Percentiles rank a stretch among this genome's conserved stretches.
Evolutionary conservation across 2,329 filamentous ascomycete species (phyloP).

Genomic region (Colletotrichum abscissum): DNA sequence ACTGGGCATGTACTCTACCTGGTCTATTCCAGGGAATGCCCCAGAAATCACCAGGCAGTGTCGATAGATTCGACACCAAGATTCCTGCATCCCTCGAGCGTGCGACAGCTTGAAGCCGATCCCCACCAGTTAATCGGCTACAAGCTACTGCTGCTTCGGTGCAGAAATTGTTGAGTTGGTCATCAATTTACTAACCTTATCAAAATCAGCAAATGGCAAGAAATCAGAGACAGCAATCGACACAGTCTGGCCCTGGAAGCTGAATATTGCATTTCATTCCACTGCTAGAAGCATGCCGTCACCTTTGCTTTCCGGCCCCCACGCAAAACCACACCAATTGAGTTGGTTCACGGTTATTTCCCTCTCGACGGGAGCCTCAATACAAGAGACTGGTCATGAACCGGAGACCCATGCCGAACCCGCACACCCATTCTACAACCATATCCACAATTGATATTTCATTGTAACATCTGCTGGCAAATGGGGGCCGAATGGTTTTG

Average conservation of each 20-base stretch:
- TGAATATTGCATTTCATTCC: background rate
- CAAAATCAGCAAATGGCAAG: background rate
- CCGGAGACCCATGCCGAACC: conserved; percentile 24
- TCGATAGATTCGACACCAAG: conserved; percentile 6
- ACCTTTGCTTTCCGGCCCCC: background rate
- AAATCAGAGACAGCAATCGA: background rate
- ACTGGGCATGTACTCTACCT: conserved; percentile 15
- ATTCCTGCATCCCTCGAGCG: conserved; percentile 2
- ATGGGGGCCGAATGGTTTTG: background rate
- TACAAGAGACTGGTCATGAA: background rate
- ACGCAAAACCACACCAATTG: background rate
- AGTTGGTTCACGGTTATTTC: conserved; percentile 1
- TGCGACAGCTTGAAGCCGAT: conserved; percentile 1
- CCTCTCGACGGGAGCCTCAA: conserved; percentile 5
- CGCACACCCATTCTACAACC: conserved; percentile 17
- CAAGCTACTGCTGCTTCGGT: background rate
- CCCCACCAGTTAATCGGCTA: conserved; percentile 4
- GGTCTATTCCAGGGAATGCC: conserved; percentile 14
- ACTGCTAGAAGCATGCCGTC: background rate
- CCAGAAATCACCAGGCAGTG: background rate
- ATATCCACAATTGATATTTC: conserved; percentile 24
- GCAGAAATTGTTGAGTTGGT: background rate
- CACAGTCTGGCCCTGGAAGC: background rate
- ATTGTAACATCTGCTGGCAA: background rate
- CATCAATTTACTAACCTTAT: background rate